phyloP scores from a whole-genome alignment of 805 yeast species.

The Spathaspora hagerdaliae region DNA sequence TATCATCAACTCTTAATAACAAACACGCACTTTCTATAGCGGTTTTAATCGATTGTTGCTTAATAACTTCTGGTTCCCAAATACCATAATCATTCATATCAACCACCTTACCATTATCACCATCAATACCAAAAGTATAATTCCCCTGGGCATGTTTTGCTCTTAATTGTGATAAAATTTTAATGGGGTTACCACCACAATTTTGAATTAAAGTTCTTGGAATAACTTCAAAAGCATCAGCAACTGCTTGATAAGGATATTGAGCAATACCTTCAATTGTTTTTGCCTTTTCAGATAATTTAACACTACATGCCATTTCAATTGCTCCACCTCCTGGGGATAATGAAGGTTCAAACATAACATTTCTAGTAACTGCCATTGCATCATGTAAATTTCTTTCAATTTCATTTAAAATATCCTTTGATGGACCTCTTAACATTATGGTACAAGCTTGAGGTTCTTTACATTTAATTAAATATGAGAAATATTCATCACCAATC shows the following conservation, averaged over 20 bases:
- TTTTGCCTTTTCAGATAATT: conserved; percentile 85
- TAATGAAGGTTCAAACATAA: conserved; percentile 87
- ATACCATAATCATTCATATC: conserved; percentile 95
- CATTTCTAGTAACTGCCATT: conserved; percentile 95
- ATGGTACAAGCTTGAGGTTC: conserved; percentile 93
- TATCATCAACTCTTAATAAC: conserved; percentile 93
- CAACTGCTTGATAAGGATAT: conserved; percentile 98
- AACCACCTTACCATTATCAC: conserved; percentile 88
- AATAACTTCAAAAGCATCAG: conserved; percentile 97
- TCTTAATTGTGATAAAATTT: conserved; percentile 83
- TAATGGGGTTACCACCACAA: conserved; percentile 95
- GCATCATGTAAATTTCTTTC: conserved; percentile 98
- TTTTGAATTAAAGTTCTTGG: conserved; percentile 97
- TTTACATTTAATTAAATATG: conserved; percentile 74
- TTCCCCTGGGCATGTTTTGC: conserved; percentile 94
- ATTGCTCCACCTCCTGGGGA: conserved; percentile 99
- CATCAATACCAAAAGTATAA: conserved; percentile 87
- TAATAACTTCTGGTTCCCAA: conserved; percentile 99
- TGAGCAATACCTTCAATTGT: conserved; percentile 91
- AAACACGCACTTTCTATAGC: conserved; percentile 96
- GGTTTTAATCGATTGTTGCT: conserved; percentile 96
- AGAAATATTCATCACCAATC: conserved; percentile 96
- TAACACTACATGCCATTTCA: conserved; percentile 95
- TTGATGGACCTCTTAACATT: conserved; percentile 91
- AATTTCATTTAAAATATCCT: conserved; percentile 92